A percentile compares a stretch with the other conserved stretches of the same genome.
Evolutionary conservation across 352 stramenopile genomes (phyloP).

Genomic region (Hyphochytrium catenoides): DNA sequence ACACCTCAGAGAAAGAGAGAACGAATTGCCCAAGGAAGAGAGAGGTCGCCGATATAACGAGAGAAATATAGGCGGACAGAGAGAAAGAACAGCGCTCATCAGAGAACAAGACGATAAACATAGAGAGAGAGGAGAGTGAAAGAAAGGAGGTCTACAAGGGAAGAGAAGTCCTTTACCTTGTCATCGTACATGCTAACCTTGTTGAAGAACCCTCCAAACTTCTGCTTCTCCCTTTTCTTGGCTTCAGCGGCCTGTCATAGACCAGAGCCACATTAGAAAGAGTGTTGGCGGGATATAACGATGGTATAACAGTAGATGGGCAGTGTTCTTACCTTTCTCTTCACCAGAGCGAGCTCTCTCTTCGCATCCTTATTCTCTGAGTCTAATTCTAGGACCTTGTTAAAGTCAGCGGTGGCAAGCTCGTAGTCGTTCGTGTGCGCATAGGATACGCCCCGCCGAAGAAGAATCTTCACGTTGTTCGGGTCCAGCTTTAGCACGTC

Average conservation of each 20-base stretch:
- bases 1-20: too few species aligned
- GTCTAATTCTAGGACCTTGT: constrained; percentile 48
- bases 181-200: constrained; percentile 94
- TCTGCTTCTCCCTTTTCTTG: constrained; percentile 82
- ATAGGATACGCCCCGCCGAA: constrained; percentile 44
- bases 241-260: too few species aligned
- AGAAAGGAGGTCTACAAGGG: too few species aligned
- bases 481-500: constrained; percentile 59
- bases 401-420: constrained; percentile 53
- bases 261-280: too few species aligned
- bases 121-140: too few species aligned
- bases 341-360: constrained; percentile 38
- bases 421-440: constrained; percentile 60
- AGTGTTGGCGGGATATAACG: too few species aligned
- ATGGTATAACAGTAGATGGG: too few species aligned
- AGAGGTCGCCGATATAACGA: too few species aligned
- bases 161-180: constrained; percentile 50
- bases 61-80: too few species aligned
- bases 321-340: constrained; percentile 59
- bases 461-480: constrained; percentile 56
- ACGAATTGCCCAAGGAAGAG: too few species aligned
- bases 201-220: constrained; percentile 85
- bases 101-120: too few species aligned
- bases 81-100: too few species aligned
- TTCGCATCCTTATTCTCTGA: constrained; percentile 52